A percentile compares a stretch with the other conserved stretches of the same genome.
Evolutionary conservation across 164 flowering plant species (phyloP).

Genomic region (Dillenia suffruticosa): DNA sequence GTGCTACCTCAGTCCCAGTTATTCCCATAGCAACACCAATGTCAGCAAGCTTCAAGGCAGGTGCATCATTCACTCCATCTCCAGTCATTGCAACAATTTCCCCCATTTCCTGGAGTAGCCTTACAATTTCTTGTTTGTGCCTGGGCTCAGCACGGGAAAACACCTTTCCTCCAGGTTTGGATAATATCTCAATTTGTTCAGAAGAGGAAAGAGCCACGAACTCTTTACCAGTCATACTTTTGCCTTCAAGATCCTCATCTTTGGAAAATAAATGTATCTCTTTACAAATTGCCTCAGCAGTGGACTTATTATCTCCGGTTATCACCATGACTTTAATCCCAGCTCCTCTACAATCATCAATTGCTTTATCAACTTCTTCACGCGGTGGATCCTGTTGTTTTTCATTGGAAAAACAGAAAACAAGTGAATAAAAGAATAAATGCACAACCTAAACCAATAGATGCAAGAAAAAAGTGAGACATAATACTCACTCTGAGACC

Average conservation of each 20-base stretch:
- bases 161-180: conserved; percentile 67
- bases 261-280: conserved; percentile 65
- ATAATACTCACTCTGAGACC: conserved; percentile 68
- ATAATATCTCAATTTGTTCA: conserved; percentile 49
- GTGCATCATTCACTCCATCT: conserved; percentile 98
- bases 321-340: conserved; percentile 90
- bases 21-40: conserved; percentile 99
- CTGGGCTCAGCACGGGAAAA: conserved; percentile 93
- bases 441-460: neutral
- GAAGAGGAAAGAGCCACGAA: conserved; percentile 58
- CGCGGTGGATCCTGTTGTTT: conserved; percentile 85
- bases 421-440: neutral
- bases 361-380: conserved; percentile 72
- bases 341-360: conserved; percentile 74
- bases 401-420: neutral
- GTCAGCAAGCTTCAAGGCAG: conserved; percentile 89
- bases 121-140: conserved; percentile 93
- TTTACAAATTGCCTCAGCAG: conserved; percentile 83
- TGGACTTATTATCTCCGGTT: conserved; percentile 91
- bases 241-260: conserved; percentile 45
- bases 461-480: neutral
- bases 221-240: conserved; percentile 81
- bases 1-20: conserved; percentile 82
- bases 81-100: conserved; percentile 99
- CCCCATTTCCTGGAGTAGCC: conserved; percentile 82